Evolutionary conservation across 2,329 filamentous ascomycete species (phyloP), one percentile per base, ranked within the genome.

Genomic region (Gaeumannomyces tritici): DNA sequence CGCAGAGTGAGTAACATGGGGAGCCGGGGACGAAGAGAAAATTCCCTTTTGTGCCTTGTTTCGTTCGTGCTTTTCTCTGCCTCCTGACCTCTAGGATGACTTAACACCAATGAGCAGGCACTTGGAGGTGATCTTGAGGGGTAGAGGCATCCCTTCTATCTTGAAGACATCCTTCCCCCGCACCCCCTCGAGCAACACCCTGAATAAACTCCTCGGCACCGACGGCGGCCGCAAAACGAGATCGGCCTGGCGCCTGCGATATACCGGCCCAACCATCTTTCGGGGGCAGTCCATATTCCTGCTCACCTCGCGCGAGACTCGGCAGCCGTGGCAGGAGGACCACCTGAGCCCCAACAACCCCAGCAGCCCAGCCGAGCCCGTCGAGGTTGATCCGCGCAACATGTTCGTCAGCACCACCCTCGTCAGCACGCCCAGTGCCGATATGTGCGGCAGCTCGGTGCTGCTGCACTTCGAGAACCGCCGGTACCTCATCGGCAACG

Each of bases 401-500:
- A 96, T 96, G 93, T 82, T 87, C 68, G 88, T 83, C 71, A 85
- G 80, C 69, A 80, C 93, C 63, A 88, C 96, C 73, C 77, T 98
- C 69, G 74, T 93, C 65, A 89, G 88, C 24, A 89, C 89, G 64
- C 93, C 93, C 18, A 95, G 93, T 67, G 89, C 88, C 64, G 95
- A 99, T 75, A 96, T 92, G 26, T 84, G 88, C 1, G 93, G 93
- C 62, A 90, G 91, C 2, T 83, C 85, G 60, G 73, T 98, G 35
- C 72, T 91, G 51, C 79, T 99, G 8, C 87, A 93, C 71, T 93
- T 92, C 70, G 90, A 93, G 68, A 84, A 86, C 69, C 88, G 89
- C 69, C 84, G 90, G 63, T 99, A 99, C 74, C 68, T 97, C 21
- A 89, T 99, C 70, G 95, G 95, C 26, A 88, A 89, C 69, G 73